phyloP scores from a whole-genome alignment of 2,329 filamentous ascomycete genomes.

The Hypoxylon sp. region DNA sequence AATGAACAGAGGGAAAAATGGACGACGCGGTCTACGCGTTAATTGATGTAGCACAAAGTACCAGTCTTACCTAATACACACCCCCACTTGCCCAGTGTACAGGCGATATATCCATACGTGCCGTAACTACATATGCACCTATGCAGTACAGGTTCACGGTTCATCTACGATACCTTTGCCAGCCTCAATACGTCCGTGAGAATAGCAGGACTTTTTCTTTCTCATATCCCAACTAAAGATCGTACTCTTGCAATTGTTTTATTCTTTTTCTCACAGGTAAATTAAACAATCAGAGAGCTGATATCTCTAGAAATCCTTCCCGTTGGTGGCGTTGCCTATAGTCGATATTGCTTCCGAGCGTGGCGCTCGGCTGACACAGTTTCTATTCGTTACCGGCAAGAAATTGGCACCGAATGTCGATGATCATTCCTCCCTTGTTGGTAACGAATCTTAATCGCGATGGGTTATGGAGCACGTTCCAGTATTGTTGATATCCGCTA shows the following conservation, averaged over 20 bases:
- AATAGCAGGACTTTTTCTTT: no score
- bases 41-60: conserved; percentile 9
- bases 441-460: neutral
- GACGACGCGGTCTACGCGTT: conserved; percentile 29
- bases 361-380: neutral
- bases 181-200: no score
- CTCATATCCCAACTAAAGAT: neutral
- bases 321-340: neutral
- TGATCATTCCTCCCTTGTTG: conserved; percentile 5
- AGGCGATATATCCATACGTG: no score
- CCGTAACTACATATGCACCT: no score
- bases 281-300: neutral
- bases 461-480: neutral
- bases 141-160: no score
- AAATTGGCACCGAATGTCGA: conserved; percentile 12
- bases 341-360: conserved; percentile 1
- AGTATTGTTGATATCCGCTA: neutral
- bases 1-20: conserved; percentile 13
- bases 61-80: conserved; percentile 1
- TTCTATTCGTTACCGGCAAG: conserved; percentile 3
- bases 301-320: neutral
- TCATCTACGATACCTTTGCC: no score
- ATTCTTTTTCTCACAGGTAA: neutral
- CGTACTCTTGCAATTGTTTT: no score
- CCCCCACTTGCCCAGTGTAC: no score